A percentile compares a stretch with the other conserved stretches of the same genome.
phyloP scores from a whole-genome alignment of 2,329 filamentous ascomycete species.

The Amylocarpus encephaloides region DNA sequence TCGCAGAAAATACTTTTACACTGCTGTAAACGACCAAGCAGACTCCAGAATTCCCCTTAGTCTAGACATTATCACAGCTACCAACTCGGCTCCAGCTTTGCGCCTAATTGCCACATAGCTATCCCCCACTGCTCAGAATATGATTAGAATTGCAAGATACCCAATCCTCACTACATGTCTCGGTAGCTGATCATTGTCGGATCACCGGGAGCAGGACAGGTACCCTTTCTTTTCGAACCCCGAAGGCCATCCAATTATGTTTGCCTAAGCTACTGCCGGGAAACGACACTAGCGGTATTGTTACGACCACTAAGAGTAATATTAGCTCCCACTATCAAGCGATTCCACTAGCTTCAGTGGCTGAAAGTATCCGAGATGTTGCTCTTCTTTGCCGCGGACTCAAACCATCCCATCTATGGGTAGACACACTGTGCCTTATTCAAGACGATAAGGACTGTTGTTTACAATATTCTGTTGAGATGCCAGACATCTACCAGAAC shows the following conservation, averaged over 20 bases:
- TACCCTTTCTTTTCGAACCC: slow-evolving; percentile 6
- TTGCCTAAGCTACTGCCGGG: slow-evolving; percentile 10
- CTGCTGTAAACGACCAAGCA: too few relatives aligned
- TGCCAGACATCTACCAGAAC: slow-evolving; percentile 23
- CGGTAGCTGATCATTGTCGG: slow-evolving; percentile 6
- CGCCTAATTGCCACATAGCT: neutral
- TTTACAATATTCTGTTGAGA: slow-evolving; percentile 18
- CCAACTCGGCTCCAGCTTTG: neutral
- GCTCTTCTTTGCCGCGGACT: neutral
- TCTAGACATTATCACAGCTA: too few relatives aligned
- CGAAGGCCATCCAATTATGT: neutral
- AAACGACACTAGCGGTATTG: neutral
- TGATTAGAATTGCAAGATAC: neutral
- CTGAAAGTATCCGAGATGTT: neutral
- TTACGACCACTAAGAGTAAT: slow-evolving; percentile 3
- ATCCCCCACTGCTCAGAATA: neutral
- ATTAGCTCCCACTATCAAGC: neutral
- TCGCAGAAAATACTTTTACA: too few relatives aligned
- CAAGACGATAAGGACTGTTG: slow-evolving; percentile 25
- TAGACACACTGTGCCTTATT: slow-evolving; percentile 19
- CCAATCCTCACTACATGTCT: neutral
- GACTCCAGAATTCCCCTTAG: too few relatives aligned
- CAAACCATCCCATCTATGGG: slow-evolving; percentile 11
- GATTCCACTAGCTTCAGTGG: neutral
- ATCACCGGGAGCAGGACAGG: neutral